These are phyloP conservation scores for Schizonepeta tenuifolia DNA, from an alignment of 257 asterid species.

Conservation along the genomic window DNA sequence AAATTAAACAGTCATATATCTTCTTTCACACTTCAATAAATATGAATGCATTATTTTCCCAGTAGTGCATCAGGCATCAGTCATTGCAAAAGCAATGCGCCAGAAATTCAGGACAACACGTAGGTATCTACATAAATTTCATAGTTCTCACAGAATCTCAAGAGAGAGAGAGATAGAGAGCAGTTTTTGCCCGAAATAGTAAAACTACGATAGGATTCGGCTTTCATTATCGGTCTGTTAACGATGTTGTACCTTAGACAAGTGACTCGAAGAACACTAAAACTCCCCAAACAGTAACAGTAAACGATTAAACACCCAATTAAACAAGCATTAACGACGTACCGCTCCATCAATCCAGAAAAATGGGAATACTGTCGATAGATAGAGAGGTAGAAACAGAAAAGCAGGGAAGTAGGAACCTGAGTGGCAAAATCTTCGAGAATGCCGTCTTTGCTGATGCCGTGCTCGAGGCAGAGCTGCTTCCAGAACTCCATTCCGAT, in stretches of 20 bases:
- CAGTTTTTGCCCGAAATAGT: conserved; percentile 1
- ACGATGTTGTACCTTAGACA: background rate
- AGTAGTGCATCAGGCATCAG: background rate
- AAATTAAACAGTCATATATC: background rate
- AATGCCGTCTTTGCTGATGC: conserved; percentile 95
- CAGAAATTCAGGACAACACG: background rate
- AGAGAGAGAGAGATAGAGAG: too few species aligned
- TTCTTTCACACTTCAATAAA: background rate
- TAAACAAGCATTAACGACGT: conserved; percentile 10
- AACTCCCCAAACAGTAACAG: background rate
- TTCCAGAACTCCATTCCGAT: conserved; percentile 99
- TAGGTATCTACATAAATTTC: background rate
- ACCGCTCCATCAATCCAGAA: conserved; percentile 5
- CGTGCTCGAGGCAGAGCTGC: conserved; percentile 99
- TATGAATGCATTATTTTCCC: conserved; percentile 16
- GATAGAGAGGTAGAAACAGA: background rate
- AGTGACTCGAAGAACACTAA: background rate
- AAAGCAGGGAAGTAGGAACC: conserved; percentile 42
- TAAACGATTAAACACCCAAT: background rate
- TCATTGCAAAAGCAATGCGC: background rate
- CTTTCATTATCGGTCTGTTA: background rate
- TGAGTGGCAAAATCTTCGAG: conserved; percentile 99
- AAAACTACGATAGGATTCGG: background rate
- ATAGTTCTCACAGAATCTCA: background rate
- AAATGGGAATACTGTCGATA: background rate